phyloP scores from a whole-genome alignment of 805 yeast species.

The Brettanomyces custersianus region DNA sequence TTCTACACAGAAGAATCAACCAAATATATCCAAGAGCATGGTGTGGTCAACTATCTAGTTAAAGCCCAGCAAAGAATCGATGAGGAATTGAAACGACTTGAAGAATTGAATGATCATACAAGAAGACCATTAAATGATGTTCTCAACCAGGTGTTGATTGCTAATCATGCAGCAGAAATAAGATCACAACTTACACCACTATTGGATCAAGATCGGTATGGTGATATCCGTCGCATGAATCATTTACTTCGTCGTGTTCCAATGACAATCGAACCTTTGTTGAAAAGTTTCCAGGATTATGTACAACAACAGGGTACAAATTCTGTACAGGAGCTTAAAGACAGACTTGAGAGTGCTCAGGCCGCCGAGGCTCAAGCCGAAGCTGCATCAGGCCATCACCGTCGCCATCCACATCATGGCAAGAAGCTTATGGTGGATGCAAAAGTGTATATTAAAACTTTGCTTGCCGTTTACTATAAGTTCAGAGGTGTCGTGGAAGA shows the following conservation, averaged over 20 bases:
- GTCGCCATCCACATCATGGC: background rate
- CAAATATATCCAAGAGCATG: constrained; percentile 57
- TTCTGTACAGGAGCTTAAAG: constrained; percentile 50
- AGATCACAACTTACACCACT: constrained; percentile 70
- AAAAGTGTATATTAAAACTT: constrained; percentile 66
- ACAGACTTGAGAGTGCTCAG: constrained; percentile 13
- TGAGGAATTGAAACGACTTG: constrained; percentile 76
- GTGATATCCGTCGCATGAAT: constrained; percentile 74
- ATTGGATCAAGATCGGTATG: constrained; percentile 61
- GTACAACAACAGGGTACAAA: constrained; percentile 57
- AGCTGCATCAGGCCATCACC: background rate
- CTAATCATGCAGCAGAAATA: constrained; percentile 66
- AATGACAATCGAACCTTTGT: constrained; percentile 67
- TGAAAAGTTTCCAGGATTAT: constrained; percentile 61
- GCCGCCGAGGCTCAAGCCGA: constrained; percentile 4
- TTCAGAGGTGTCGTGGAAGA: constrained; percentile 54
- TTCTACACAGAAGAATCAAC: constrained; percentile 65
- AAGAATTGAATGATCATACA: constrained; percentile 77
- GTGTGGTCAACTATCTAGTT: constrained; percentile 84
- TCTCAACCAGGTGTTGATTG: constrained; percentile 68
- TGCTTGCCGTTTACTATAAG: constrained; percentile 60
- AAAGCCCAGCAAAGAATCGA: constrained; percentile 75
- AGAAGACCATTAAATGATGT: constrained; percentile 68
- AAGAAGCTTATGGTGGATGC: constrained; percentile 43
- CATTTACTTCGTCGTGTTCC: constrained; percentile 70